phyloP scores from a whole-genome alignment of 345 rosid genomes.

The Salix suchowensis region DNA sequence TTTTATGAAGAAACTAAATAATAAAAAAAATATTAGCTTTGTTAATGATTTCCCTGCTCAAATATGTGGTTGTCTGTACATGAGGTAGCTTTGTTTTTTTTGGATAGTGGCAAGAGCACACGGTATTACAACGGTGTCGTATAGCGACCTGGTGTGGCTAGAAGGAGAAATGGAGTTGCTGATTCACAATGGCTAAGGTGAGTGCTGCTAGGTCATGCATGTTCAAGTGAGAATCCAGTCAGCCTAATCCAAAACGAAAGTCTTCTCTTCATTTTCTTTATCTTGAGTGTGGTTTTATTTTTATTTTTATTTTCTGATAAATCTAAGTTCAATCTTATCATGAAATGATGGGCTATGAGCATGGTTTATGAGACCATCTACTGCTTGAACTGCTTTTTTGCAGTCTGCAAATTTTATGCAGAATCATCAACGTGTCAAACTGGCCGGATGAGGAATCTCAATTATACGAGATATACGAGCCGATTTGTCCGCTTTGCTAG shows the following conservation, averaged over 20 bases:
- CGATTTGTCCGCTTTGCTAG: no score
- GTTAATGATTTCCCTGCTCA: neutral
- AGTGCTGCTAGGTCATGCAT: neutral
- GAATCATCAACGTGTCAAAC: no score
- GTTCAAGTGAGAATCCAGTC: neutral
- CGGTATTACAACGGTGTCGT: neutral
- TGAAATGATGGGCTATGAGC: neutral
- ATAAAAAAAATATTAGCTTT: neutral
- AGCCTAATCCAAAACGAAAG: neutral
- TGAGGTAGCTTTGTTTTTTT: neutral
- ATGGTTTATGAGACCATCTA: neutral
- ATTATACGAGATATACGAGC: no score
- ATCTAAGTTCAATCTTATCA: neutral
- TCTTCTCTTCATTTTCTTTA: no score
- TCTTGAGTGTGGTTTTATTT: no score
- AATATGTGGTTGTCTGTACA: neutral
- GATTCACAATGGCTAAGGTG: neutral
- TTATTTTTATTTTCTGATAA: no score
- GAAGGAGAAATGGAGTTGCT: neutral
- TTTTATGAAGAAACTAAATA: no score
- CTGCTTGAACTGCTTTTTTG: neutral
- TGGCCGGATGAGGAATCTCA: no score
- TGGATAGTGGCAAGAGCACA: neutral
- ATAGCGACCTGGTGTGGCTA: neutral
- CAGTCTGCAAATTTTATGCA: no score